phyloP scores from a whole-genome alignment of 2,329 filamentous ascomycete species.

The Diaporthe sp. region DNA sequence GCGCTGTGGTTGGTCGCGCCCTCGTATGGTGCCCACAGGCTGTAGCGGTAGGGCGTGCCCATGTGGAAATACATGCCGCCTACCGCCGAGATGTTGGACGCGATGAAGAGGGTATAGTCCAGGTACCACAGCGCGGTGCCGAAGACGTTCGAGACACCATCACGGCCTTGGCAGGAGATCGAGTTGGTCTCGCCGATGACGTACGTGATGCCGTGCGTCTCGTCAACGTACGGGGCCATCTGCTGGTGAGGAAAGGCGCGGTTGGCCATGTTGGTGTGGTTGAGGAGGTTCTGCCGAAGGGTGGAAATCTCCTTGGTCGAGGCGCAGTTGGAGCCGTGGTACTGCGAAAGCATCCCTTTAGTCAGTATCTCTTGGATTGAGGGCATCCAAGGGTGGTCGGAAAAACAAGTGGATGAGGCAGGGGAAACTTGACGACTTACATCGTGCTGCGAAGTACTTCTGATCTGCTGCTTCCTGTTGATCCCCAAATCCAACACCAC shows the following conservation, averaged over 20 bases:
- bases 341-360: not conserved
- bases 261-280: constrained; percentile 42
- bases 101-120: constrained; percentile 31
- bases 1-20: constrained; percentile 35
- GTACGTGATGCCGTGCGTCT: constrained; percentile 37
- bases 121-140: constrained; percentile 31
- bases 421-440: not conserved
- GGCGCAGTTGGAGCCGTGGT: constrained; percentile 18
- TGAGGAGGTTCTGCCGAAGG: constrained; percentile 37
- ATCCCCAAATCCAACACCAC: constrained; percentile 22
- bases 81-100: constrained; percentile 29
- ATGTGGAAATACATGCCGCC: constrained; percentile 34
- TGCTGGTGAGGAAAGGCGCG: constrained; percentile 42
- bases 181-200: constrained; percentile 34
- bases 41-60: constrained; percentile 46
- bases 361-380: not conserved
- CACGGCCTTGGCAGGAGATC: constrained; percentile 28
- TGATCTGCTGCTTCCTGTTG: constrained; percentile 26
- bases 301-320: constrained; percentile 33
- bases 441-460: constrained; percentile 16
- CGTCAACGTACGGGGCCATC: constrained; percentile 38
- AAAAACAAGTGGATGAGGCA: too few species aligned
- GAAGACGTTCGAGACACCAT: constrained; percentile 32
- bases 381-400: not conserved
- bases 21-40: constrained; percentile 44